Evolutionary conservation across 345 rosid species (phyloP).

Genomic region (Streptanthus diversifolius): DNA sequence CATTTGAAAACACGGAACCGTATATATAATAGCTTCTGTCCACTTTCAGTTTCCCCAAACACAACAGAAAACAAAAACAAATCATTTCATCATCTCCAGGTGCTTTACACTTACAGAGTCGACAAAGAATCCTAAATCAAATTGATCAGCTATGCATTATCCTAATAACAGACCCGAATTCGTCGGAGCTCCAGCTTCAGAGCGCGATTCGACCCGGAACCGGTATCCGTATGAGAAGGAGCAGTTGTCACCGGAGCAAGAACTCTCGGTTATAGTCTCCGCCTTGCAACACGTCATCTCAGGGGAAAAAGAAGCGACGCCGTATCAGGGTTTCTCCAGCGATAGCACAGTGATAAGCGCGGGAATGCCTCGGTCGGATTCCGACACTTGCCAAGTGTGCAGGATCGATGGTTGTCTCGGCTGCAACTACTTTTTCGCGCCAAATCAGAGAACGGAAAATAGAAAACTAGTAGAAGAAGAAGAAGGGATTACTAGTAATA

Average conservation of each 20-base stretch:
- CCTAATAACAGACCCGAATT: conserved; percentile 32
- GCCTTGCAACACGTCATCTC: conserved; percentile 38
- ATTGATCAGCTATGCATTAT: conserved; percentile 34
- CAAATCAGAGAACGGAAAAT: conserved; percentile 27
- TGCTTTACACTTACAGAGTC: conserved; percentile 4
- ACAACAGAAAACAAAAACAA: background rate
- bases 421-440: conserved; percentile 73
- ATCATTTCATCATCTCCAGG: background rate
- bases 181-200: conserved; percentile 9
- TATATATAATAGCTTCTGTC: conserved; percentile 24
- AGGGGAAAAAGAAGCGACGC: conserved; percentile 15
- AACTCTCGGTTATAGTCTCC: conserved; percentile 59
- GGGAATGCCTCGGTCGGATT: conserved; percentile 38
- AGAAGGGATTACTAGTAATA: background rate
- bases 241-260: conserved; percentile 55
- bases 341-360: conserved; percentile 34
- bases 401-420: conserved; percentile 65
- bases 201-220: background rate
- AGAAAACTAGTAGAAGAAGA: background rate
- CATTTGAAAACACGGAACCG: conserved; percentile 26
- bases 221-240: conserved; percentile 22
- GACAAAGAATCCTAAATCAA: background rate
- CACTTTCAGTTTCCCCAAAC: conserved; percentile 26
- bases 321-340: background rate
- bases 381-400: conserved; percentile 62